Base-by-base conservation (phyloP, 2,329 filamentous ascomycete genomes). In the Talaromyces atroroseus region DNA sequence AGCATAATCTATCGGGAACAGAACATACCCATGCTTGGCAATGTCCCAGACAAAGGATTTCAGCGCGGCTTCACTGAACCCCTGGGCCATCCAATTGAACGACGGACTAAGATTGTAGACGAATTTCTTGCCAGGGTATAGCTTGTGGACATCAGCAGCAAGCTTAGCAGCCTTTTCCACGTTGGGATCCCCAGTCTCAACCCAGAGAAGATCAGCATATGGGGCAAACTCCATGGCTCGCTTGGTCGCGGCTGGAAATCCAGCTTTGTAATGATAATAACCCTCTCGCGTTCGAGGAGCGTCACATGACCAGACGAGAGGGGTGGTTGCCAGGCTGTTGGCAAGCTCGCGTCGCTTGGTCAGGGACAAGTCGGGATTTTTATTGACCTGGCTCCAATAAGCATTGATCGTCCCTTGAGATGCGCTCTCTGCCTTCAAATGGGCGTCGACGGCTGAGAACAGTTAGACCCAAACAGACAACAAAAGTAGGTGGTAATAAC, bases 41-140 rank as follows among this genome's bases (percentile, higher is more conserved):
- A 99, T 84, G 71, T 97, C 92, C 92, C 92, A 97, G 65, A 99
- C 89, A 72, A 99, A 99, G 5, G 84, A 90, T 76, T 88, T 90
- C 55, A 99, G 81, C 5, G 87, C 87, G 59, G 84, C 85, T 61
- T 91, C 85, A 2, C 83, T 87, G 75, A 97, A 99, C 29, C 92
- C 94, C 70, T 97, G 92, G 11, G 85, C 85, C 84, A 95, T 94
- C 94, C 94, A 99, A 80, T 99, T 97, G 82, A 99, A 99, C 8
- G 90, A 95, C 1, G 94, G 94, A 4, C 87, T 92, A 1, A 99
- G 82, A 76, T 99, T 99, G 78, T 99, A 99, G 0, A 97, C 92
- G 23, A 99, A 82, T 36, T 89, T 88, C 81, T 97, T 97, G 59
- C 83, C 85, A 0, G 91, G 90, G 65, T 83, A 79, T 3, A 75